Conservation (phyloP, 352 stramenopile species). For the Pythium aphanidermatum region DNA sequence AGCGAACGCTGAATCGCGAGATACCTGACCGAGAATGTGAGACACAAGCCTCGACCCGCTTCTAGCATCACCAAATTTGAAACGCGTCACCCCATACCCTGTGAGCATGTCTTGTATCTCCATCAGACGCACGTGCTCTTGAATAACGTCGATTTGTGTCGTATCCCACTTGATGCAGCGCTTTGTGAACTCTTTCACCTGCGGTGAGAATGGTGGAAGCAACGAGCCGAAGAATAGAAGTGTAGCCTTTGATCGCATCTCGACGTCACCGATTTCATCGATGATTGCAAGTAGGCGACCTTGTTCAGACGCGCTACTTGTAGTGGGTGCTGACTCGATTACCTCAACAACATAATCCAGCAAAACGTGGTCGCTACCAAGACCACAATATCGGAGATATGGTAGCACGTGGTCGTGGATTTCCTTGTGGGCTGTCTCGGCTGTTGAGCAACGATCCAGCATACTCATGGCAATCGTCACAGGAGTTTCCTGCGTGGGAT, state of each 20-base stretch:
- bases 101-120: constrained; percentile 74
- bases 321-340: constrained; percentile 13
- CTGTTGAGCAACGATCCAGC: constrained; percentile 41
- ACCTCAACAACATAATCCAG: constrained; percentile 19
- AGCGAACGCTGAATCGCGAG: constrained; percentile 30
- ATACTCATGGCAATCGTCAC: constrained; percentile 71
- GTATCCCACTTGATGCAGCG: constrained; percentile 34
- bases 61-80: constrained; percentile 43
- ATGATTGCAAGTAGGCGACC: constrained; percentile 19
- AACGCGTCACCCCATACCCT: constrained; percentile 47
- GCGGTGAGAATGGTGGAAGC: constrained; percentile 46
- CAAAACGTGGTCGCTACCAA: constrained; percentile 35
- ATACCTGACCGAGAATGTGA: constrained; percentile 54
- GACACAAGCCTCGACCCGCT: constrained; percentile 42
- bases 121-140: constrained; percentile 66
- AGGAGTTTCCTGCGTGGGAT: constrained; percentile 33
- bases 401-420: constrained; percentile 35
- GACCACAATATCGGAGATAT: constrained; percentile 42
- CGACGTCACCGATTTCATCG: constrained; percentile 19
- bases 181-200: constrained; percentile 41
- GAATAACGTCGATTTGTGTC: constrained; percentile 35
- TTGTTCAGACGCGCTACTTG: constrained; percentile 15
- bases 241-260: constrained; percentile 13
- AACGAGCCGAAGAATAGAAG: constrained; percentile 27
- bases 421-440: constrained; percentile 26